phyloP scores from a whole-genome alignment of 163 green algal species.

The Coccomyxa subellipsoidea region DNA sequence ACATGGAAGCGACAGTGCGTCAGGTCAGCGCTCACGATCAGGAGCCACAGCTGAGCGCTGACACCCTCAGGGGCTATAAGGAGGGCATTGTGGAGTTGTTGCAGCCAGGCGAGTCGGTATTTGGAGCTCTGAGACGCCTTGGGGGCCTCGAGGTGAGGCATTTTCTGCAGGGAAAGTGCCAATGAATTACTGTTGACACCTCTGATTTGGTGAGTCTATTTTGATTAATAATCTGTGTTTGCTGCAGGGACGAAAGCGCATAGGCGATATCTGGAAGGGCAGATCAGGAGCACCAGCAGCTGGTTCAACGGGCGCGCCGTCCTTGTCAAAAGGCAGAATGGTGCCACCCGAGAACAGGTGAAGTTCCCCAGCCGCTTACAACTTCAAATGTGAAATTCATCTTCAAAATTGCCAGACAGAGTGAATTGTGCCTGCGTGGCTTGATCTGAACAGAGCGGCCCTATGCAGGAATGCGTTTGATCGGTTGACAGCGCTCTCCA shows the following conservation, averaged over 20 bases:
- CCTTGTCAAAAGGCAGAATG: background rate
- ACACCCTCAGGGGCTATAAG: conserved; percentile 27
- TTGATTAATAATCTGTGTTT: background rate
- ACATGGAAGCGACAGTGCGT: background rate
- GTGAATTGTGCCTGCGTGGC: too few species aligned
- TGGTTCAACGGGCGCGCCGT: background rate
- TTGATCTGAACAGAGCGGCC: background rate
- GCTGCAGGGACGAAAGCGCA: background rate
- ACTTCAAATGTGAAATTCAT: too few species aligned
- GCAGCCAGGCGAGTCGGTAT: conserved; percentile 48
- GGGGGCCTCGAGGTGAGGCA: conserved; percentile 18
- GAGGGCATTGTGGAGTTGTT: conserved; percentile 48
- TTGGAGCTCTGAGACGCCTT: conserved; percentile 53
- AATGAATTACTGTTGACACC: too few species aligned
- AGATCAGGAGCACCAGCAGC: too few species aligned
- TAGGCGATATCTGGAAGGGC: background rate
- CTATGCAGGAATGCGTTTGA: conserved; percentile 42
- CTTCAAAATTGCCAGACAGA: too few species aligned
- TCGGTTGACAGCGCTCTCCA: conserved; percentile 48
- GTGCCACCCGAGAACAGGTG: conserved; percentile 25
- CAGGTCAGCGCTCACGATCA: background rate
- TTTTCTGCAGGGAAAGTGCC: too few species aligned
- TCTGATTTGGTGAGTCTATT: too few species aligned
- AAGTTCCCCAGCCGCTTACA: background rate
- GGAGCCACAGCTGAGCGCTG: background rate